Evolutionary conservation across 129 eudicot genomes (phyloP).

Genomic region (Lactuca saligna): DNA sequence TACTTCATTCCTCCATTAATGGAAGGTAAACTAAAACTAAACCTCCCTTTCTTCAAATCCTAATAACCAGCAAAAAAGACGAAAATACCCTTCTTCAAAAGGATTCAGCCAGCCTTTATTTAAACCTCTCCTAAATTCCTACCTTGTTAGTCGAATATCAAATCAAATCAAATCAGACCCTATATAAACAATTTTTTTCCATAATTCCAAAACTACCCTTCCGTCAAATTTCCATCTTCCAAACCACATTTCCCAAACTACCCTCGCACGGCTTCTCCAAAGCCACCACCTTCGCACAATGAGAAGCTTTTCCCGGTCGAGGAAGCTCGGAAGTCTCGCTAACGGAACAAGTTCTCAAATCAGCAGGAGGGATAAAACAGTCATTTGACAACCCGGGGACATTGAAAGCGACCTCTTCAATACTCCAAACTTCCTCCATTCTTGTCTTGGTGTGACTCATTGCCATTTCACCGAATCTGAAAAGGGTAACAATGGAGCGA

Average conservation of each 20-base stretch:
- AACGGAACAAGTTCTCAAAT: constrained; percentile 53
- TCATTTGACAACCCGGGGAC: constrained; percentile 78
- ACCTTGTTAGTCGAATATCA: constrained; percentile 57
- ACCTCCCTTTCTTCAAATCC: constrained; percentile 41
- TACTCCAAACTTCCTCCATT: constrained; percentile 94
- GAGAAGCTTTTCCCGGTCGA: constrained; percentile 34
- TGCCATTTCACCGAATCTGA: constrained; percentile 79
- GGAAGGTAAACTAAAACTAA: constrained; percentile 50
- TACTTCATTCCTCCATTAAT: constrained; percentile 21
- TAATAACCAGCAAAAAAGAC: constrained; percentile 19
- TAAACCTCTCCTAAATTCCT: constrained; percentile 27
- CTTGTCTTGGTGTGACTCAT: constrained; percentile 85
- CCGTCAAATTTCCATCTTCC: constrained; percentile 56
- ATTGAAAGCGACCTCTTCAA: constrained; percentile 82
- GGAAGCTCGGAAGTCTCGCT: constrained; percentile 55
- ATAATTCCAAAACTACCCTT: constrained; percentile 8
- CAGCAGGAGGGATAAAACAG: constrained; percentile 93
- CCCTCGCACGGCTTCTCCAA: constrained; percentile 41
- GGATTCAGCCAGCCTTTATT: constrained; percentile 31
- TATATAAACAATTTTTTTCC: constrained; percentile 56
- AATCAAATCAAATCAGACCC: constrained; percentile 42
- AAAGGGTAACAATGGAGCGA: constrained; percentile 73
- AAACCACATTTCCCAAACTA: constrained; percentile 33
- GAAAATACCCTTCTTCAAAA: neutral
- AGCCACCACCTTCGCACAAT: constrained; percentile 76